Evolutionary conservation across 1,139 yeast species (phyloP).

Genomic region (Hanseniaspora uvarum): DNA sequence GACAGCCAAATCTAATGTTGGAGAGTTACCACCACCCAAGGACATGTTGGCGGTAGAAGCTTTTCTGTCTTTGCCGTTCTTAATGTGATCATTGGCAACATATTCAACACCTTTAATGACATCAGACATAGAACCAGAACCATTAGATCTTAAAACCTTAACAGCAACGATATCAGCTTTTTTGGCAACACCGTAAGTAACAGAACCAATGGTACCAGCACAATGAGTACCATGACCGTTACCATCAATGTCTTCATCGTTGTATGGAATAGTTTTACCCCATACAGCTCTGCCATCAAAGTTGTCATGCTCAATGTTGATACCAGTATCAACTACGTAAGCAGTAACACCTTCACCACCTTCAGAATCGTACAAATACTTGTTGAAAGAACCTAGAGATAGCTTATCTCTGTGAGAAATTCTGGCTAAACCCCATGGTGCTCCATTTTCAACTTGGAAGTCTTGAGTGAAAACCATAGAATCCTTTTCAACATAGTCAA

Average conservation of each 20-base stretch:
- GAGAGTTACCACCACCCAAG: slow-evolving; percentile 77
- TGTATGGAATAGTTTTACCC: slow-evolving; percentile 84
- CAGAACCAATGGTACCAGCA: slow-evolving; percentile 75
- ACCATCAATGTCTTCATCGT: slow-evolving; percentile 76
- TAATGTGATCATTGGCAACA: slow-evolving; percentile 55
- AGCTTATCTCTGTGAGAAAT: slow-evolving; percentile 78
- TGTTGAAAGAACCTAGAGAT: slow-evolving; percentile 69
- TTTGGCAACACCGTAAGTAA: slow-evolving; percentile 69
- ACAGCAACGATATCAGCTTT: slow-evolving; percentile 66
- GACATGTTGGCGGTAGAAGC: slow-evolving; percentile 89
- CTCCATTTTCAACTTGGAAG: slow-evolving; percentile 61
- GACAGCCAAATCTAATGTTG: slow-evolving; percentile 70
- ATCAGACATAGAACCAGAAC: slow-evolving; percentile 72
- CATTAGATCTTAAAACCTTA: slow-evolving; percentile 64
- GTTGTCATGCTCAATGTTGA: slow-evolving; percentile 67
- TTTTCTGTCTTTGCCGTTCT: slow-evolving; percentile 59
- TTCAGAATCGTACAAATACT: slow-evolving; percentile 68
- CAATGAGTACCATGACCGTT: slow-evolving; percentile 88
- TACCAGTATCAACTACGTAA: slow-evolving; percentile 84
- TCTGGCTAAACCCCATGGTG: slow-evolving; percentile 96
- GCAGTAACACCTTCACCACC: slow-evolving; percentile 92
- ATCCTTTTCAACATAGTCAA: slow-evolving; percentile 70
- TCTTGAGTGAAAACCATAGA: slow-evolving; percentile 61
- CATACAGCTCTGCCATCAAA: slow-evolving; percentile 87
- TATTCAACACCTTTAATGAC: slow-evolving; percentile 72